A percentile compares a stretch with the other conserved stretches of the same genome.
These are phyloP conservation scores for Aspergillus persii DNA, from an alignment of 2,329 filamentous ascomycete species.

Conservation along the genomic window DNA sequence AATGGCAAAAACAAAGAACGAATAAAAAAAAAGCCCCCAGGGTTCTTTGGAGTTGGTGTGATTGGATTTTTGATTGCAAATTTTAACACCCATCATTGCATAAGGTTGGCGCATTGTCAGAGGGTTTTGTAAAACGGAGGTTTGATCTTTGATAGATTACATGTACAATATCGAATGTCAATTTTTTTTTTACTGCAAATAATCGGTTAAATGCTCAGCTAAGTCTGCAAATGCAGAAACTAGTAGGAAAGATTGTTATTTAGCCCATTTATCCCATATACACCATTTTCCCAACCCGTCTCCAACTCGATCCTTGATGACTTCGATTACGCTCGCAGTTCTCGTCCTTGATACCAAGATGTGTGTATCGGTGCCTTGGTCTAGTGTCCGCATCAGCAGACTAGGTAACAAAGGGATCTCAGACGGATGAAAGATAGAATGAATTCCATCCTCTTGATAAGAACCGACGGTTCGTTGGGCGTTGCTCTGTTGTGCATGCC, in stretches of 20 bases:
- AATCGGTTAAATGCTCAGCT: background rate
- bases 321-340: slow-evolving; percentile 30
- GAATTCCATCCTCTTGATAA: slow-evolving; percentile 19
- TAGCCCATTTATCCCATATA: slow-evolving; percentile 20
- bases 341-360: slow-evolving; percentile 33
- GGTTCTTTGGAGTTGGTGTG: slow-evolving; percentile 27
- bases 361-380: slow-evolving; percentile 42
- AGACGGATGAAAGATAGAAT: slow-evolving; percentile 27
- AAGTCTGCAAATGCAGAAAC: background rate
- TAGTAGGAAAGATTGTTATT: background rate
- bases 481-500: background rate
- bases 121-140: slow-evolving; percentile 1
- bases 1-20: slow-evolving; percentile 10
- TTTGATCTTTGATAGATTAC: slow-evolving; percentile 7
- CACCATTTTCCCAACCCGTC: slow-evolving; percentile 38
- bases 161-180: slow-evolving; percentile 8
- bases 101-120: slow-evolving; percentile 20
- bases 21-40: background rate
- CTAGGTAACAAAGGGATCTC: slow-evolving; percentile 25
- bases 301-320: slow-evolving; percentile 41
- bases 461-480: background rate
- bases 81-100: slow-evolving; percentile 5
- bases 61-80: slow-evolving; percentile 7
- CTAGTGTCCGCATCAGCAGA: slow-evolving; percentile 35
- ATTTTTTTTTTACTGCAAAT: background rate